phyloP scores from a whole-genome alignment of 1,284 basidiomycete species.

The Cryptococcus depauperatus region DNA sequence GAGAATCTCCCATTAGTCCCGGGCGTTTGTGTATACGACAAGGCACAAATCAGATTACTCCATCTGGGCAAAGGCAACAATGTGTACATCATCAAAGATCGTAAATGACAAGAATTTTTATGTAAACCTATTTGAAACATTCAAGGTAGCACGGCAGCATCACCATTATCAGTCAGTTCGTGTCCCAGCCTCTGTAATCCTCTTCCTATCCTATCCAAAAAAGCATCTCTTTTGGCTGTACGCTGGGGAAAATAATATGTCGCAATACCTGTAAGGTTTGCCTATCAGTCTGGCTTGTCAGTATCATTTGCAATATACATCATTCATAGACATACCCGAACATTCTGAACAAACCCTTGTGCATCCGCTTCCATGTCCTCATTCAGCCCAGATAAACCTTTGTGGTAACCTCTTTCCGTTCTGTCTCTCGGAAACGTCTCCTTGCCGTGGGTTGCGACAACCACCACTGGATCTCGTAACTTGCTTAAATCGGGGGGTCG shows the following conservation, averaged over 20 bases:
- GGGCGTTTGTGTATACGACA: neutral
- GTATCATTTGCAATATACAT: neutral
- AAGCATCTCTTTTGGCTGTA: constrained; percentile 28
- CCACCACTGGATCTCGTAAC: constrained; percentile 13
- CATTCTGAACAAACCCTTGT: constrained; percentile 36
- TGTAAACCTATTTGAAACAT: neutral
- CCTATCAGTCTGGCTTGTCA: constrained; percentile 9
- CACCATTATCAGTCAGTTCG: constrained; percentile 30
- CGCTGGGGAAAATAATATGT: constrained; percentile 26
- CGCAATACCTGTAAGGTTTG: constrained; percentile 31
- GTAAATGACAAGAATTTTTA: no score
- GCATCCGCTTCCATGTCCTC: constrained; percentile 28
- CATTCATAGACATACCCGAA: constrained; percentile 41
- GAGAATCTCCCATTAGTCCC: no score
- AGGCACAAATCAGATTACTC: neutral
- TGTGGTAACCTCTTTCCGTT: constrained; percentile 18
- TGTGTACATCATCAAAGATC: no score
- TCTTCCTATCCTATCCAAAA: constrained; percentile 35
- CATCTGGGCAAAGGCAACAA: neutral
- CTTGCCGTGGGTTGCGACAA: constrained; percentile 7
- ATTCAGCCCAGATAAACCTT: constrained; percentile 31
- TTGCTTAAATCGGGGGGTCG: constrained; percentile 12
- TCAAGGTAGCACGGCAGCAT: constrained; percentile 19
- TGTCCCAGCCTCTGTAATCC: constrained; percentile 32
- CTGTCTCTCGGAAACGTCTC: constrained; percentile 12